Evolutionary conservation across 1,139 yeast species (phyloP).

Genomic region (Scheffersomyces titani): DNA sequence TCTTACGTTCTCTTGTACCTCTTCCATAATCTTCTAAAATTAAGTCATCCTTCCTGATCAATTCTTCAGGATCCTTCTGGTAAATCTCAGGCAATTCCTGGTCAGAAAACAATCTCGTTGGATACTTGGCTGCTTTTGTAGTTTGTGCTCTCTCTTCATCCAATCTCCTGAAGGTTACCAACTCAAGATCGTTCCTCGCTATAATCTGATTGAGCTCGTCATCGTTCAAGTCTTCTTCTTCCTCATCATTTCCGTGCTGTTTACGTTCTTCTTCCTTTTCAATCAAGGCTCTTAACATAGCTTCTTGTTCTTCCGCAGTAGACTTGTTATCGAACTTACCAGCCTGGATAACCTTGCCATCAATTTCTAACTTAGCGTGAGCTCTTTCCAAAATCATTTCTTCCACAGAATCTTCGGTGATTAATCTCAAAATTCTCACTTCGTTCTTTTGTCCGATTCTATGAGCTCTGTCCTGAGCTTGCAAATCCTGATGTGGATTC

Average conservation of each 20-base stretch:
- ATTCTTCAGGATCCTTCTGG: conserved; percentile 48
- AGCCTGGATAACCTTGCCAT: conserved; percentile 86
- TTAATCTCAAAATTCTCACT: conserved; percentile 75
- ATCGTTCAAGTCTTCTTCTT: conserved; percentile 66
- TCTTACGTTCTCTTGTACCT: conserved; percentile 68
- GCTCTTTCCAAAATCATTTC: conserved; percentile 83
- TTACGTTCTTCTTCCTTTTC: conserved; percentile 70
- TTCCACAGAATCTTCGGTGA: conserved; percentile 81
- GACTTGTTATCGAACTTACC: conserved; percentile 86
- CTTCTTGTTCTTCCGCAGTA: conserved; percentile 82
- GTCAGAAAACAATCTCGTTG: conserved; percentile 56
- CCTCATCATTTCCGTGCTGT: conserved; percentile 39
- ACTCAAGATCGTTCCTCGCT: conserved; percentile 66
- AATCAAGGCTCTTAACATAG: conserved; percentile 64
- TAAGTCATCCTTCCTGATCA: conserved; percentile 47
- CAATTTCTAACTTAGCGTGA: conserved; percentile 79
- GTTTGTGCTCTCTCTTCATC: conserved; percentile 54
- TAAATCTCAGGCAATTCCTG: conserved; percentile 70
- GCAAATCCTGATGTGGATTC: conserved; percentile 92
- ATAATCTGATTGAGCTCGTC: conserved; percentile 71
- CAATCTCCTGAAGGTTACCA: conserved; percentile 51
- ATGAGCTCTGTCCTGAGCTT: conserved; percentile 90
- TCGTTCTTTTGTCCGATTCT: conserved; percentile 89
- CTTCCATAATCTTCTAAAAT: conserved; percentile 53
- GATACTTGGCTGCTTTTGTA: conserved; percentile 44